These are phyloP conservation scores for Talaromyces pinophilus DNA, from an alignment of 2,329 filamentous ascomycete species.

Conservation along the genomic window DNA sequence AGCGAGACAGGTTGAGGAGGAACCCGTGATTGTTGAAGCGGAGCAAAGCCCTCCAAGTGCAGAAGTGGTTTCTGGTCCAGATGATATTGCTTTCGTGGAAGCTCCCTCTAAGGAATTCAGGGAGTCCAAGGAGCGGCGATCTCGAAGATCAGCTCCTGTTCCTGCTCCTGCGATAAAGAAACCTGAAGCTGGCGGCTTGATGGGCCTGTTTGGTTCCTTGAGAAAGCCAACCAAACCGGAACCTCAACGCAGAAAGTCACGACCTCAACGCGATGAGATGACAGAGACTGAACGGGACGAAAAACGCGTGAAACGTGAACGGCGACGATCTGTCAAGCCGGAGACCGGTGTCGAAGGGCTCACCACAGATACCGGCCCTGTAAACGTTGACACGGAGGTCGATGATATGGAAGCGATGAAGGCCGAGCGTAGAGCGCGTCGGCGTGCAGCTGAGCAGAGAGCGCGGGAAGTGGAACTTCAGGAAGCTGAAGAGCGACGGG, in stretches of 20 bases:
- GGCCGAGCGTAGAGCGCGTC: conserved; percentile 61
- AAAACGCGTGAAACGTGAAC: conserved; percentile 38
- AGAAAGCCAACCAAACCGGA: conserved; percentile 38
- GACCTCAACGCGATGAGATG: conserved; percentile 40
- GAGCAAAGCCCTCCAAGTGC: conserved; percentile 49
- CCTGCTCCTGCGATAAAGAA: conserved; percentile 56
- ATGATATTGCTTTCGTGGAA: conserved; percentile 56
- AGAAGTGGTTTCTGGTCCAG: conserved; percentile 49
- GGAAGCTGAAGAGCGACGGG: conserved; percentile 43
- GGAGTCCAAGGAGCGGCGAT: conserved; percentile 46
- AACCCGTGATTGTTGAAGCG: conserved; percentile 57
- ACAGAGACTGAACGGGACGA: conserved; percentile 41
- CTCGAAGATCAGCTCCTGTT: conserved; percentile 62
- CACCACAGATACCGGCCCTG: conserved; percentile 47
- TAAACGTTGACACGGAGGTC: conserved; percentile 38
- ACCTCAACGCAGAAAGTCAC: conserved; percentile 40
- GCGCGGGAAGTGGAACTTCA: conserved; percentile 36
- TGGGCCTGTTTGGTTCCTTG: conserved; percentile 62
- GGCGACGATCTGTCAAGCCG: conserved; percentile 44
- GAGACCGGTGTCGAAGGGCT: conserved; percentile 55
- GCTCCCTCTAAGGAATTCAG: conserved; percentile 36
- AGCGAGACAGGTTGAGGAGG: conserved; percentile 38
- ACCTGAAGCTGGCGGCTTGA: conserved; percentile 55
- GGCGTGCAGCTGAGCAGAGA: conserved; percentile 39
- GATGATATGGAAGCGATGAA: conserved; percentile 60